Base-by-base conservation (phyloP, 768 basidiomycete genomes). In the Boletus speciosus region DNA sequence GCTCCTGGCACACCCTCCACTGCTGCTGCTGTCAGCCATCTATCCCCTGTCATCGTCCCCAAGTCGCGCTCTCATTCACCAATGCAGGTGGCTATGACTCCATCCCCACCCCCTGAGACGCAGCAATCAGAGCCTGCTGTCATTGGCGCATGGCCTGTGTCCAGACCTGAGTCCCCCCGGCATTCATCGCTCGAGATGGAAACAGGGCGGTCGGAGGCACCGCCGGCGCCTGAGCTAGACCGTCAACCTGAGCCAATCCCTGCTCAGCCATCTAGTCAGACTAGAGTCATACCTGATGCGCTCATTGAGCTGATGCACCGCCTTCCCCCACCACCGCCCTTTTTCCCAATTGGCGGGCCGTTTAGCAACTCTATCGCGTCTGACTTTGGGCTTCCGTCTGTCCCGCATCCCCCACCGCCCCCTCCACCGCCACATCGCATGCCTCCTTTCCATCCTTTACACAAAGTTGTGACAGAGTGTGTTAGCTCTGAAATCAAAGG, bases 11-110 rank as follows among this genome's bases (percentile, higher is more conserved):
- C 66, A 21, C 59, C 58, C 5, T 45, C 47, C 1, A 44, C 44
- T 37, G 31, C 31, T 4, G 54, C 52, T 46, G 45, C 37, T 5
- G 8, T 38, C 38, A 49, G 54, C 12, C 58, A 53, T 1, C 42
- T 51, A 7, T 61, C 69, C 12, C 66, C 71, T 27, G 36, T 48
- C 39, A 51, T 58, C 39, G 16, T 51, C 32, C 44, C 64, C 36
- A 57, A 57, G 32, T 76, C 74, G 2, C 71, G 73, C 38, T 77
- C 78, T 25, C 71, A 70, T 41, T 78, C 80, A 6, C 78, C 80
- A 0, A 79, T 81, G 74, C 78, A 78, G 19, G 66, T 81, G 5
- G 72, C 71, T 12, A 77, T 74, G 23, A 75, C 74, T 1, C 68
- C 73, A 15, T 59, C 67, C 11, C 49, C 57, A 10, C 53, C 54